A percentile compares a stretch with the other conserved stretches of the same genome.
These are phyloP conservation scores for Rhododendron henanense DNA, from an alignment of 148 eudicot genomes.

Conservation along the genomic window DNA sequence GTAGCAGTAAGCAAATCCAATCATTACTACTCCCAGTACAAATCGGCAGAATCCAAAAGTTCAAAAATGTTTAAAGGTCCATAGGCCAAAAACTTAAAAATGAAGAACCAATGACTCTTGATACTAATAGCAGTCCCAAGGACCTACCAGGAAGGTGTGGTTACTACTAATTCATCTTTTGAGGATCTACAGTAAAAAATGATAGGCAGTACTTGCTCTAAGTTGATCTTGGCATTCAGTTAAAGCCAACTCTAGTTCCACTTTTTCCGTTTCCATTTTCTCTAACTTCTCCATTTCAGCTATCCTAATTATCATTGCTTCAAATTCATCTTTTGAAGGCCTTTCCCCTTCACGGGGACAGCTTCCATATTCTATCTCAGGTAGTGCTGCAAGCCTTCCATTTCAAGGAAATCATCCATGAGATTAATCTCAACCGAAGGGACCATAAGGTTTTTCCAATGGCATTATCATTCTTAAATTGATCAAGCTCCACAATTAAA, in stretches of 20 bases:
- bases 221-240: constrained; percentile 25
- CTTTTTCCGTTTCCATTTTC: constrained; percentile 41
- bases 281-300: constrained; percentile 33
- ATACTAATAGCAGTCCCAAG: neutral
- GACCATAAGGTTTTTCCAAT: constrained; percentile 17
- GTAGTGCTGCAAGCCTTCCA: constrained; percentile 77
- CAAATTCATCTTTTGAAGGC: constrained; percentile 26
- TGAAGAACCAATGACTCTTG: neutral
- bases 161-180: neutral
- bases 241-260: constrained; percentile 36
- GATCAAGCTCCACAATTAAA: constrained; percentile 61
- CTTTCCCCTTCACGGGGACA: constrained; percentile 18
- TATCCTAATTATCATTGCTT: constrained; percentile 20
- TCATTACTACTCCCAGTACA: neutral
- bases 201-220: constrained; percentile 3
- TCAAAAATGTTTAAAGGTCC: neutral
- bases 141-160: neutral
- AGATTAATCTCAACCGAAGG: constrained; percentile 50
- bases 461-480: constrained; percentile 40
- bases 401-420: constrained; percentile 95
- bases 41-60: neutral
- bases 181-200: neutral
- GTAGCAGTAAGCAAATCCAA: neutral
- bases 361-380: constrained; percentile 30
- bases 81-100: neutral